Evolutionary conservation across 352 stramenopile species (phyloP), one percentile per base, ranked within the genome.

Genomic region (Phytopythium vexans): DNA sequence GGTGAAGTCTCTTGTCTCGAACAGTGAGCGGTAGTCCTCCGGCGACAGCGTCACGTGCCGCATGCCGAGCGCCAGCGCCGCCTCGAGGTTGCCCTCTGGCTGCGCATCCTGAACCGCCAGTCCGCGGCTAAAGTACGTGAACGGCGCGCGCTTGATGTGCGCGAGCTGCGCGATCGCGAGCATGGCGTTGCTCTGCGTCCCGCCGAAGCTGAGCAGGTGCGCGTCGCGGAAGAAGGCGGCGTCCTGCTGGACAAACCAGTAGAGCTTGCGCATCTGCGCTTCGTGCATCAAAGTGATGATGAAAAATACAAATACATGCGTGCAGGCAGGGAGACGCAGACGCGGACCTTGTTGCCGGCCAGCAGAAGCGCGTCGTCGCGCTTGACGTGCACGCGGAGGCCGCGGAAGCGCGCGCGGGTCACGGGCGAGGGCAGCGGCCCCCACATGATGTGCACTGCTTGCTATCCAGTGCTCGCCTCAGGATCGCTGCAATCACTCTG

Each of bases 161-260:
- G 85, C 81, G 35, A 95, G 49, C 58, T 95, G 85, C 6, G 85
- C 85, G 48, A 95, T 69, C 8, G 85, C 82, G 39, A 93, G 58
- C 85, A 95, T 95, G 37, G 85, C 85, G 52, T 95, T 95, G 58
- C 85, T 95, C 56, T 93, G 82, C 9, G 84, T 69, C 1, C 85
- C 85, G 14, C 85, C 85, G 49, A 76, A 93, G 66, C 82, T 95
- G 38, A 88, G 58, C 27, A 95, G 49, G 49, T 92, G 81, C 7
- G 66, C 56, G 31, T 77, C 64, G 66, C 39, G 27, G 49, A 64
- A 95, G 63, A 88, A 95, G 0, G 50, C 52, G 27, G 75, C 70
- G 46, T 74, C 60, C 54, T 95, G 82, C 48, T 77, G 59, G 11
- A 92, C 56, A 41, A 92, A 77, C 72, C 84, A 91, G 34, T 77